phyloP scores from a whole-genome alignment of 345 rosid species.

The Lumnitzera littorea region DNA sequence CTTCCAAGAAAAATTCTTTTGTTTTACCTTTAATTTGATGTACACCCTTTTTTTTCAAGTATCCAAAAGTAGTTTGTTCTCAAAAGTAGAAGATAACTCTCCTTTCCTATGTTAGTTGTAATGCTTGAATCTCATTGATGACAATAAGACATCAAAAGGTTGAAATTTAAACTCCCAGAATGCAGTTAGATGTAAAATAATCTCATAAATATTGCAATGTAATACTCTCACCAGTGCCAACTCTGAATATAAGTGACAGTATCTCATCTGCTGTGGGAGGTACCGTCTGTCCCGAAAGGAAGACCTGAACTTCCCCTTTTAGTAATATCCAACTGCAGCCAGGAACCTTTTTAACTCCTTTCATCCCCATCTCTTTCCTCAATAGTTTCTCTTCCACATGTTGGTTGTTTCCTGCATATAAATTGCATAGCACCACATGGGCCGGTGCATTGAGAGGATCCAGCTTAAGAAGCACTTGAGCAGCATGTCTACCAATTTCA shows the following conservation, averaged over 20 bases:
- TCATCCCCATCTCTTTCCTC: slow-evolving; percentile 65
- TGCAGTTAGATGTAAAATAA: too few relatives aligned
- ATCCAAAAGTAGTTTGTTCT: too few relatives aligned
- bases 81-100: too few relatives aligned
- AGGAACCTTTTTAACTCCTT: slow-evolving; percentile 70
- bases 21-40: too few relatives aligned
- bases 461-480: slow-evolving; percentile 37
- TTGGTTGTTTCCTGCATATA: slow-evolving; percentile 46
- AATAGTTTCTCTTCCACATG: slow-evolving; percentile 45
- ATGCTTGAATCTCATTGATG: too few relatives aligned
- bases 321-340: slow-evolving; percentile 75
- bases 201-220: neutral
- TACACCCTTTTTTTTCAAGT: too few relatives aligned
- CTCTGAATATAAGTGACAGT: slow-evolving; percentile 23
- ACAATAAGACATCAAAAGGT: too few relatives aligned
- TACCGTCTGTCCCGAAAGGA: slow-evolving; percentile 57
- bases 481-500: slow-evolving; percentile 43
- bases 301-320: slow-evolving; percentile 40
- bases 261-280: slow-evolving; percentile 23
- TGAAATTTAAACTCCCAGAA: too few relatives aligned
- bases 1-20: too few relatives aligned
- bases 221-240: slow-evolving; percentile 9
- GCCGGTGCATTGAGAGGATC: slow-evolving; percentile 68
- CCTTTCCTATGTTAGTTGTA: too few relatives aligned
- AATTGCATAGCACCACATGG: slow-evolving; percentile 57